Percentiles rank a stretch among this genome's conserved stretches.
Evolutionary conservation across 495 filamentous ascomycete species (phyloP).

Genomic region (Letharia lupina): DNA sequence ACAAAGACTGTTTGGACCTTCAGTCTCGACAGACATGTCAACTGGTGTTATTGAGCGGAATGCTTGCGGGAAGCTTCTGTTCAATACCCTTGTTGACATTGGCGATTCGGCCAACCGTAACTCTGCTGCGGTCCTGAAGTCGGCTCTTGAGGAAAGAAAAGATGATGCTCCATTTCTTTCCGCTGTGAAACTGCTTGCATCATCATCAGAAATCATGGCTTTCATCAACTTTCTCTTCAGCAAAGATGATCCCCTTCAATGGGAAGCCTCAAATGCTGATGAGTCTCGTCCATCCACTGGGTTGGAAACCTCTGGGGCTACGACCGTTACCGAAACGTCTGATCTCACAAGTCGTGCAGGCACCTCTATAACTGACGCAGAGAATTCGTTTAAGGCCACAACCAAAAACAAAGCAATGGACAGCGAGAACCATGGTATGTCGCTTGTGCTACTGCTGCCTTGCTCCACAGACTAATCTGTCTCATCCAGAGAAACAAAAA

Average conservation of each 20-base stretch:
- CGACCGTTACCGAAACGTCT: neutral
- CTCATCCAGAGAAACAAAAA: neutral
- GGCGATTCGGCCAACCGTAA: neutral
- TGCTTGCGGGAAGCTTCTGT: neutral
- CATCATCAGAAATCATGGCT: neutral
- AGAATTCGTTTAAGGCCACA: neutral
- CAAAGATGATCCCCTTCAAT: neutral
- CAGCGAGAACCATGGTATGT: neutral
- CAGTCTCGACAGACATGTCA: neutral
- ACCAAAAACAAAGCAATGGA: neutral
- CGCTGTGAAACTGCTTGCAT: neutral
- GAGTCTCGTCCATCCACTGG: constrained; percentile 5
- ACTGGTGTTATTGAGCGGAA: neutral
- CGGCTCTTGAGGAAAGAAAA: neutral
- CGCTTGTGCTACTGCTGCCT: neutral
- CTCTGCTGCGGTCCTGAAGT: neutral
- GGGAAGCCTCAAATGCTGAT: neutral
- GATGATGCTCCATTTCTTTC: neutral
- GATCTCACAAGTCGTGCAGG: neutral
- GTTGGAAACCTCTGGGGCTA: neutral
- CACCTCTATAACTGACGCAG: neutral
- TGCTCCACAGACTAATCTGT: neutral
- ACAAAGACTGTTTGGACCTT: neutral
- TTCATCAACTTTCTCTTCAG: neutral
- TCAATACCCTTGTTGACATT: neutral